Evolutionary conservation across 768 basidiomycete genomes (phyloP).

Genomic region (Aureoboletus auriporus): DNA sequence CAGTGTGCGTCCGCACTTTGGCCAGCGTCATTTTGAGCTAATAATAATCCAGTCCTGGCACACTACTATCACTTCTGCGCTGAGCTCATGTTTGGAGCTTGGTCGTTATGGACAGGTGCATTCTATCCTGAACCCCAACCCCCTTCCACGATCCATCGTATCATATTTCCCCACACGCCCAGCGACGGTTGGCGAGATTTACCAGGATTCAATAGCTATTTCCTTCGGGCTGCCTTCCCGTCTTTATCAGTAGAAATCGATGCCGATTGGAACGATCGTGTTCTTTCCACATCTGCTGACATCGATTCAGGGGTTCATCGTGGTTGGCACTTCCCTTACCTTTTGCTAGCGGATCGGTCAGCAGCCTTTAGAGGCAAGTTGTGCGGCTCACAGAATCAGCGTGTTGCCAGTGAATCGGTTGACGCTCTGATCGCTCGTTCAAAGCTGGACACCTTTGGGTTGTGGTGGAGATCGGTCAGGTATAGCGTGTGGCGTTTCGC

Average conservation of each 20-base stretch:
- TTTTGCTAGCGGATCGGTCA: constrained; percentile 70
- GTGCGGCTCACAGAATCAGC: constrained; percentile 62
- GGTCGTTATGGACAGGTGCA: constrained; percentile 70
- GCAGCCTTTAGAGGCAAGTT: constrained; percentile 66
- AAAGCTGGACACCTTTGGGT: constrained; percentile 34
- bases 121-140: constrained; percentile 25
- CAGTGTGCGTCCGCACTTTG: constrained; percentile 42
- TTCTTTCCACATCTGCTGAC: constrained; percentile 23
- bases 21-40: not conserved
- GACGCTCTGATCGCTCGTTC: constrained; percentile 43
- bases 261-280: constrained; percentile 70
- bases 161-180: constrained; percentile 64
- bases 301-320: constrained; percentile 29
- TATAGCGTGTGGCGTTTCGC: constrained; percentile 64
- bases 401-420: constrained; percentile 69
- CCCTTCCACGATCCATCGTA: constrained; percentile 59
- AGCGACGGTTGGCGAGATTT: constrained; percentile 68
- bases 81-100: constrained; percentile 72
- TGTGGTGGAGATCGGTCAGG: constrained; percentile 81
- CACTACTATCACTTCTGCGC: constrained; percentile 90
- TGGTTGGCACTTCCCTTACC: constrained; percentile 69
- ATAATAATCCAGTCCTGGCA: constrained; percentile 45
- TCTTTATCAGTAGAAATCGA: constrained; percentile 62
- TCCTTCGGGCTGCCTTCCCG: constrained; percentile 72
- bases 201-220: constrained; percentile 74